phyloP scores from a whole-genome alignment of 1,284 basidiomycete species.

The Leccinum cinnamomeum region DNA sequence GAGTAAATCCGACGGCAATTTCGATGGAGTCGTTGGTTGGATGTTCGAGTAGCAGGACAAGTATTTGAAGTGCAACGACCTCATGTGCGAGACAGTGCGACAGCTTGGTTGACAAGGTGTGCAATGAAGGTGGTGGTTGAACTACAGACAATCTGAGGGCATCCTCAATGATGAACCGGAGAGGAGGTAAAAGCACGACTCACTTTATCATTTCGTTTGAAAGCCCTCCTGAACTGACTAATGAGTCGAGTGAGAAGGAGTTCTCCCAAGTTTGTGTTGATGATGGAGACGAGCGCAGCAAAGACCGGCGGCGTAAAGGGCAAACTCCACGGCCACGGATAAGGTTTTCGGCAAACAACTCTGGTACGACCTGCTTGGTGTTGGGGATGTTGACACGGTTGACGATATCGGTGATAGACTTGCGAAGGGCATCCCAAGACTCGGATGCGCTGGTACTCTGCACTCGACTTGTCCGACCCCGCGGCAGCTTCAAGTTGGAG shows the following conservation, averaged over 20 bases:
- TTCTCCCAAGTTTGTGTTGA: constrained; percentile 99
- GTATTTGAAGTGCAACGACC: constrained; percentile 92
- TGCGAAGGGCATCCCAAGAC: constrained; percentile 97
- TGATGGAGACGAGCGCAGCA: constrained; percentile 89
- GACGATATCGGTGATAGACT: constrained; percentile 98
- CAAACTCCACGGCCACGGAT: constrained; percentile 92
- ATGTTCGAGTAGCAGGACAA: constrained; percentile 90
- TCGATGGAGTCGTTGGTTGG: constrained; percentile 99
- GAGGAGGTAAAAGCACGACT: constrained; percentile 25
- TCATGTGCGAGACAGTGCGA: constrained; percentile 97
- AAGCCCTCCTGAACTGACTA: constrained; percentile 93
- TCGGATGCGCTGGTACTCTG: constrained; percentile 89
- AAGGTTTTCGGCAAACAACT: constrained; percentile 90
- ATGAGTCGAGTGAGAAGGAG: constrained; percentile 86
- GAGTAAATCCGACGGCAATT: constrained; percentile 96
- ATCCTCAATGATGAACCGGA: not conserved
- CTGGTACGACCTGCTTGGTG: constrained; percentile 96
- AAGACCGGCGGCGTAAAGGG: constrained; percentile 99
- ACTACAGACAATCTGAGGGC: constrained; percentile 78
- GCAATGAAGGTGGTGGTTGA: constrained; percentile 96
- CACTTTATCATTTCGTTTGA: constrained; percentile 98
- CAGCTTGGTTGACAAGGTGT: constrained; percentile 94
- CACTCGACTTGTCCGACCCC: constrained; percentile 77
- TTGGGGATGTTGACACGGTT: constrained; percentile 97
- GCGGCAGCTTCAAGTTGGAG: constrained; percentile 78